These are phyloP conservation scores for Bassia scoparia DNA, from an alignment of 148 eudicot species.

Conservation along the genomic window DNA sequence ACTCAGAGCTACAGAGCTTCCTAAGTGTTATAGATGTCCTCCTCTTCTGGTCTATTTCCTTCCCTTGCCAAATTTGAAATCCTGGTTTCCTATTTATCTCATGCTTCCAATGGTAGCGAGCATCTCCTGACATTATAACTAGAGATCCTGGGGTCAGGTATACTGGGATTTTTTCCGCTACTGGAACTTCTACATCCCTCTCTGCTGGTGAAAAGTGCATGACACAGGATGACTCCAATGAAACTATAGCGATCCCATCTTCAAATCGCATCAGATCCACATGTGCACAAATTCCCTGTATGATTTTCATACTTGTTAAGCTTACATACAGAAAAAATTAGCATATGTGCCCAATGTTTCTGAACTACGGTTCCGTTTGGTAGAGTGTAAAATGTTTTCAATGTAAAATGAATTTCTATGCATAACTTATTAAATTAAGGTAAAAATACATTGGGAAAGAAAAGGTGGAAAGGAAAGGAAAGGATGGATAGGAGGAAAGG, in stretches of 20 bases:
- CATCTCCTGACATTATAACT: constrained; percentile 76
- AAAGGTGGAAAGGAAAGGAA: too few species aligned
- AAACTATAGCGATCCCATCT: constrained; percentile 86
- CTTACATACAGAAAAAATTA: not conserved
- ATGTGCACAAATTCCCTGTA: constrained; percentile 93
- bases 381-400: too few species aligned
- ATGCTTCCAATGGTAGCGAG: constrained; percentile 86
- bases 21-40: constrained; percentile 78
- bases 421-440: too few species aligned
- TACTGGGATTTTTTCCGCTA: constrained; percentile 48
- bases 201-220: constrained; percentile 71
- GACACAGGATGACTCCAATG: constrained; percentile 80
- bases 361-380: too few species aligned
- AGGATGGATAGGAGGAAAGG: too few species aligned
- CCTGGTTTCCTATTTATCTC: constrained; percentile 83
- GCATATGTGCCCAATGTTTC: too few species aligned
- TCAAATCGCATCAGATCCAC: constrained; percentile 92
- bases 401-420: too few species aligned
- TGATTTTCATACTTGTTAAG: not conserved
- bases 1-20: constrained; percentile 52
- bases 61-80: constrained; percentile 70
- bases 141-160: constrained; percentile 72
- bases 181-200: constrained; percentile 22
- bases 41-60: constrained; percentile 59
- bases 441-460: too few species aligned